Evolutionary conservation across 2,329 filamentous ascomycete species (phyloP).

Genomic region (Aspergillus fumigatiaffinis): DNA sequence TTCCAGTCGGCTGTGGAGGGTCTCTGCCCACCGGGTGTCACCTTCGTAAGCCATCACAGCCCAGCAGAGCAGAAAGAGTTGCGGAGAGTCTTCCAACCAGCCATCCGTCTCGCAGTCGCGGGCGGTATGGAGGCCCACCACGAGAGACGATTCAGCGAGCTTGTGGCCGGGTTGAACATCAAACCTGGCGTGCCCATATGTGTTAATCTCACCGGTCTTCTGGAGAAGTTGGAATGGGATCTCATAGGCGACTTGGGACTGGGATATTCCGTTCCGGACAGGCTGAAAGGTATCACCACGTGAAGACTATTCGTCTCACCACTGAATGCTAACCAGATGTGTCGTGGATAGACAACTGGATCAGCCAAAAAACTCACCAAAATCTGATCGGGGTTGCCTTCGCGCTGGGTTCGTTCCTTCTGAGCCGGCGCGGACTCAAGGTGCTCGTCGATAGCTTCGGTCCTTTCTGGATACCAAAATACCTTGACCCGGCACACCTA

Average conservation of each 20-base stretch:
- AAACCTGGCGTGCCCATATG: background rate
- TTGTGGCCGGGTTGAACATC: background rate
- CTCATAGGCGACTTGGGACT: background rate
- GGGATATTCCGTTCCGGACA: background rate
- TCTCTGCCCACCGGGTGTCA: background rate
- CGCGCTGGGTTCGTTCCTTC: background rate
- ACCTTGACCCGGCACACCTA: background rate
- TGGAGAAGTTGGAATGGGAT: background rate
- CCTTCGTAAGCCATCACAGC: background rate
- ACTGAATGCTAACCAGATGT: background rate
- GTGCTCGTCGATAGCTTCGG: background rate
- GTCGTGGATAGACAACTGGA: background rate
- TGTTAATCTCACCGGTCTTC: background rate
- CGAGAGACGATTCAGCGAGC: background rate
- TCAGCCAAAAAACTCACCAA: background rate
- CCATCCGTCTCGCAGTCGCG: background rate
- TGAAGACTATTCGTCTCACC: background rate
- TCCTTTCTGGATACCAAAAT: background rate
- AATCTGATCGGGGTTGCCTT: background rate
- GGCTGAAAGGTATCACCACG: background rate
- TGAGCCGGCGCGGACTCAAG: background rate
- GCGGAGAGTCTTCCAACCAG: background rate
- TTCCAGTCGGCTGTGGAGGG: background rate
- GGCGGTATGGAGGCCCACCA: background rate
- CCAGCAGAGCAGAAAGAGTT: background rate